Evolutionary conservation across 2,329 filamentous ascomycete genomes (phyloP), one percentile per base, ranked within the genome.

Genomic region (Leptographium procerum): DNA sequence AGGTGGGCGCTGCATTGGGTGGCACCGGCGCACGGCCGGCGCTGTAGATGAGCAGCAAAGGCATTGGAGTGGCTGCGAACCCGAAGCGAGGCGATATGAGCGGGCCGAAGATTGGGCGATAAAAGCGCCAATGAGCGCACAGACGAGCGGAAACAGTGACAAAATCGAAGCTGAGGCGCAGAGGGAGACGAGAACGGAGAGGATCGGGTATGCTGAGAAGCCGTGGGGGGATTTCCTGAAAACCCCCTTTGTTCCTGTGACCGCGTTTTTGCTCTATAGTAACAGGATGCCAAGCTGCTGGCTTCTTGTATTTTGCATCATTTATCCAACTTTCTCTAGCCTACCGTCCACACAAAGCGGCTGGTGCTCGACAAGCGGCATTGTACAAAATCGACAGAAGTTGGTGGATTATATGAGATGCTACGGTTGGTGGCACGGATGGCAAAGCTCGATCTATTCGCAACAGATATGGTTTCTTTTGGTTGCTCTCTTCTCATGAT

Each of bases 1-100:
- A 76, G 66, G 69, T 82, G 47, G 74, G 74, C 51, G 75, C 75
- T 6, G 78, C 75, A 16, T 69, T 82, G n/a, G 77, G 76, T 43
- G 70, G 71, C 55, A 70, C 73, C 40, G 77, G 59, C n/a, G 63
- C 62, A 56, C 58, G 79, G 70, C 73, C 79, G 51, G 73, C 79
- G 36, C 70, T 84, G 65, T 84, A 74, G 75, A 66, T 7, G 28
- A n/a, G 40, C 40, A n/a, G 40, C 19, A 9, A 19, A 7, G 2
- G 16, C 16, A 16, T 43, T n/a, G 5, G 16, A 16, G 40, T 19
- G 16, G 16, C 40, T 19, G 19, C 9, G 19, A 43, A 43, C 7
- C 19, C 16, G 16, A n/a, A 43, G 19, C 14, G 19, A 40, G 5
- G 36, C 14, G 4, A 16, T 40, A 19, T 7, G 36, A 19, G 13